phyloP scores from a whole-genome alignment of 106 monocot species.

The Posidonia australis region DNA sequence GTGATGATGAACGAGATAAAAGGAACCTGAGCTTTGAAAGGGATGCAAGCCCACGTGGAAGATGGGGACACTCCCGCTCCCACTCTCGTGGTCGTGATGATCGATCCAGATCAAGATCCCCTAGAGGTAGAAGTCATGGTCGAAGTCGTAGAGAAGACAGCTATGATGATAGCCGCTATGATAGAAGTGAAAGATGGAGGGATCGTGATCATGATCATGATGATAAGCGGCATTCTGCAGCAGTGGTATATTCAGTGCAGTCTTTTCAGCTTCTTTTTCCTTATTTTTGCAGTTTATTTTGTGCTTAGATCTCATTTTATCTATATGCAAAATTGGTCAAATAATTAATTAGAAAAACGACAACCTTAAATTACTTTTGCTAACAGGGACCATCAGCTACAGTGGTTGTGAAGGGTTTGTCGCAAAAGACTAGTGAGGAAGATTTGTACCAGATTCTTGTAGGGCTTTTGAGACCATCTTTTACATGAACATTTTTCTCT shows the following conservation, averaged over 20 bases:
- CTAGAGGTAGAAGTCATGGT: slow-evolving; percentile 50
- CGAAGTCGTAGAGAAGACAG: slow-evolving; percentile 71
- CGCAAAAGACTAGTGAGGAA: slow-evolving; percentile 87
- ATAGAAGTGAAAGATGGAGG: slow-evolving; percentile 47
- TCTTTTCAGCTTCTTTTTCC: background rate
- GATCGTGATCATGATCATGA: slow-evolving; percentile 67
- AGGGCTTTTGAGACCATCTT: slow-evolving; percentile 8
- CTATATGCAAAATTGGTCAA: background rate
- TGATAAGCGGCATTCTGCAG: slow-evolving; percentile 41
- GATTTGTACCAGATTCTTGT: slow-evolving; percentile 92
- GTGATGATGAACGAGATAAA: slow-evolving; percentile 53
- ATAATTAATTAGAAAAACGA: background rate
- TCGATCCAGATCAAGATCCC: slow-evolving; percentile 86
- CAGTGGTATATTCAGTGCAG: slow-evolving; percentile 30
- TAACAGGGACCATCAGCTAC: slow-evolving; percentile 82
- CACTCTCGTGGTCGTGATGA: slow-evolving; percentile 66
- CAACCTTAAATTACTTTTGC: background rate
- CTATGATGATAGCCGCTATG: slow-evolving; percentile 68
- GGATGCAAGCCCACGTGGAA: slow-evolving; percentile 56
- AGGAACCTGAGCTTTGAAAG: slow-evolving; percentile 52
- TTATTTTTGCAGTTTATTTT: background rate
- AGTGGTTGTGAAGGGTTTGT: slow-evolving; percentile 88
- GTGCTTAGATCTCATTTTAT: background rate
- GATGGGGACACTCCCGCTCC: slow-evolving; percentile 41
- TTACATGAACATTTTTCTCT: background rate